Percentiles rank a stretch among this genome's conserved stretches.
phyloP scores from a whole-genome alignment of 768 basidiomycete genomes.

The Sistotremastrum suecicum region DNA sequence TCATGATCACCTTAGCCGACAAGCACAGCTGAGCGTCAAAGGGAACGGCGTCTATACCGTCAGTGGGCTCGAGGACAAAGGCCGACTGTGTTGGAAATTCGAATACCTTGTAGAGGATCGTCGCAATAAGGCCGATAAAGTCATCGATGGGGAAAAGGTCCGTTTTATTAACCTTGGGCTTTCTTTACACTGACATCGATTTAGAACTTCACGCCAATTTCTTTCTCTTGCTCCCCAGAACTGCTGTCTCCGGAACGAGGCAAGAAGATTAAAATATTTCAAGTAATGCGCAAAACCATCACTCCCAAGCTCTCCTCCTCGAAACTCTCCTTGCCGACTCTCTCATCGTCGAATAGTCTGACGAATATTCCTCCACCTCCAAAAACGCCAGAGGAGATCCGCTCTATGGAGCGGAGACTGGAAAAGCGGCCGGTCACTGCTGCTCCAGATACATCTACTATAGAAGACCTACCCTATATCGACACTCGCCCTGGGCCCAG shows the following conservation, averaged over 20 bases:
- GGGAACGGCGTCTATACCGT: constrained; percentile 65
- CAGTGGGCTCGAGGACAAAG: constrained; percentile 42
- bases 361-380: too few species aligned
- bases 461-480: too few species aligned
- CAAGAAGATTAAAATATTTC: constrained; percentile 52
- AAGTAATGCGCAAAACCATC: constrained; percentile 58
- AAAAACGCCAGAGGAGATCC: too few species aligned
- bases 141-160: constrained; percentile 51
- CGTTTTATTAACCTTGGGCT: neutral
- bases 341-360: too few species aligned
- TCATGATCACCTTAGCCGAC: constrained; percentile 62
- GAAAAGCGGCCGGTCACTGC: too few species aligned
- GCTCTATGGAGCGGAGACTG: too few species aligned
- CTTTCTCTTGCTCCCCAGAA: constrained; percentile 61
- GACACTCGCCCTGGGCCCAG: too few species aligned
- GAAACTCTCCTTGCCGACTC: constrained; percentile 34
- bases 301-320: constrained; percentile 50
- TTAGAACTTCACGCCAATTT: constrained; percentile 46
- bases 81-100: constrained; percentile 57
- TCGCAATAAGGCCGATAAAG: constrained; percentile 24
- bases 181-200: neutral
- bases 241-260: constrained; percentile 50
- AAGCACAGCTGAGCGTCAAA: constrained; percentile 57
- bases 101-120: constrained; percentile 65
- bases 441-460: too few species aligned